These are phyloP conservation scores for Auriscalpium vulgare DNA, from an alignment of 768 basidiomycete species.

Conservation along the genomic window DNA sequence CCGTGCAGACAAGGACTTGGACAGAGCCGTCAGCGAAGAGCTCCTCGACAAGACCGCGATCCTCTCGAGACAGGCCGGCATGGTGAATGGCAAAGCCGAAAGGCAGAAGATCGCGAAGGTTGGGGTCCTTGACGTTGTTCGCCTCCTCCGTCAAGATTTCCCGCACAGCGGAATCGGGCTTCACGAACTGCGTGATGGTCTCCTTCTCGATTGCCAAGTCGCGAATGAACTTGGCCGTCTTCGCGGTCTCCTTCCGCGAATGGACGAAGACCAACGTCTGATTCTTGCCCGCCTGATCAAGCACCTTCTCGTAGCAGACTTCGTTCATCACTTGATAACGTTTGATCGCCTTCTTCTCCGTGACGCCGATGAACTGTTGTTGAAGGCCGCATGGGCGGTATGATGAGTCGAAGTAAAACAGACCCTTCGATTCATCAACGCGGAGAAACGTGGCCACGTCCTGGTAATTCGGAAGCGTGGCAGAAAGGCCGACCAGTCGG, in stretches of 20 bases:
- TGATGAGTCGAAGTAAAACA: constrained; percentile 95
- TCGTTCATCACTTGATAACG: constrained; percentile 98
- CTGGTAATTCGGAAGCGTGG: constrained; percentile 96
- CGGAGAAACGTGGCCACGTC: constrained; percentile 97
- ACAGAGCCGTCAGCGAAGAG: constrained; percentile 88
- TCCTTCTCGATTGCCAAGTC: constrained; percentile 96
- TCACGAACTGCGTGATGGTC: constrained; percentile 93
- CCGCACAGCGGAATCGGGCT: constrained; percentile 83
- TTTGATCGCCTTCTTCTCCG: constrained; percentile 99
- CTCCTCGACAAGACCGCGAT: constrained; percentile 88
- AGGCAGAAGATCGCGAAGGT: constrained; percentile 83
- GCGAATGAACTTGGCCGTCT: constrained; percentile 89
- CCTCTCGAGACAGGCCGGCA: constrained; percentile 90
- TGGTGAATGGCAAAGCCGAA: constrained; percentile 99
- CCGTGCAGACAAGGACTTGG: constrained; percentile 93
- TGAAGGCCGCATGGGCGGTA: constrained; percentile 93
- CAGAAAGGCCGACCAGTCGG: constrained; percentile 89
- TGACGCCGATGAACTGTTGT: constrained; percentile 95
- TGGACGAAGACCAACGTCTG: constrained; percentile 97
- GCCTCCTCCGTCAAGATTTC: constrained; percentile 87
- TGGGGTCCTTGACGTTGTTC: constrained; percentile 70
- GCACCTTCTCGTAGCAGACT: constrained; percentile 97
- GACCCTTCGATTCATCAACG: constrained; percentile 82
- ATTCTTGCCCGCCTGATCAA: constrained; percentile 86
- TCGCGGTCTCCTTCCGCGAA: constrained; percentile 96